These are phyloP conservation scores for Mycena kentingensis DNA, from an alignment of 768 basidiomycete species.

Conservation along the genomic window DNA sequence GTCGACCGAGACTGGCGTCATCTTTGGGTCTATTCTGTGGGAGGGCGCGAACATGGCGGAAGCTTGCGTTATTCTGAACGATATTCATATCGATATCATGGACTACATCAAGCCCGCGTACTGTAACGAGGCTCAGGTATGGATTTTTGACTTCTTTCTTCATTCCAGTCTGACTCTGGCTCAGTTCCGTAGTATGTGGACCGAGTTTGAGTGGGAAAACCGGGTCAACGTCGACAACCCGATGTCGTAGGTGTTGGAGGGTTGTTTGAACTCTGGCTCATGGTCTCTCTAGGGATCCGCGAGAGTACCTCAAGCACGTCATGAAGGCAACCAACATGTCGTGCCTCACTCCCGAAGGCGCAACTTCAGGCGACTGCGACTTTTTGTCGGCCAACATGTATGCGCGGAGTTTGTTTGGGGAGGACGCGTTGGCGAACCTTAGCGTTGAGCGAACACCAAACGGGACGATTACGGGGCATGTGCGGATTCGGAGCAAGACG, in stretches of 20 bases:
- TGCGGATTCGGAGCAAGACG: slow-evolving; percentile 95
- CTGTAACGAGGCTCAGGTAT: slow-evolving; percentile 90
- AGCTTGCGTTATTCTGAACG: slow-evolving; percentile 90
- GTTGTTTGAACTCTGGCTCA: neutral
- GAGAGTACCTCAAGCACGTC: slow-evolving; percentile 89
- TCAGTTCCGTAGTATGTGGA: slow-evolving; percentile 98
- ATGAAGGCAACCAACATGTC: slow-evolving; percentile 99
- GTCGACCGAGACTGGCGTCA: slow-evolving; percentile 97
- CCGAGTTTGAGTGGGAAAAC: slow-evolving; percentile 99
- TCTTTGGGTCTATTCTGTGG: slow-evolving; percentile 97
- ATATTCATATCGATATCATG: slow-evolving; percentile 99
- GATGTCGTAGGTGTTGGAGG: slow-evolving; percentile 63
- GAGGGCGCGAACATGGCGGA: slow-evolving; percentile 87
- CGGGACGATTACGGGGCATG: slow-evolving; percentile 87
- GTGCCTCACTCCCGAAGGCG: slow-evolving; percentile 93
- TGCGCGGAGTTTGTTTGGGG: slow-evolving; percentile 91
- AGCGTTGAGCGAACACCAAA: slow-evolving; percentile 85
- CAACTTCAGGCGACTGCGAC: slow-evolving; percentile 92
- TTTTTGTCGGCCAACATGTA: slow-evolving; percentile 98
- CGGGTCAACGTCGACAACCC: slow-evolving; percentile 89
- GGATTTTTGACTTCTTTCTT: slow-evolving; percentile 13
- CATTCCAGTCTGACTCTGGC: neutral
- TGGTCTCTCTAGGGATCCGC: slow-evolving; percentile 61
- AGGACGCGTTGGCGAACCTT: slow-evolving; percentile 94
- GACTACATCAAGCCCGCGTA: slow-evolving; percentile 96